Base-by-base conservation (phyloP, 768 basidiomycete genomes). In the Nevesoporus exiguus region DNA sequence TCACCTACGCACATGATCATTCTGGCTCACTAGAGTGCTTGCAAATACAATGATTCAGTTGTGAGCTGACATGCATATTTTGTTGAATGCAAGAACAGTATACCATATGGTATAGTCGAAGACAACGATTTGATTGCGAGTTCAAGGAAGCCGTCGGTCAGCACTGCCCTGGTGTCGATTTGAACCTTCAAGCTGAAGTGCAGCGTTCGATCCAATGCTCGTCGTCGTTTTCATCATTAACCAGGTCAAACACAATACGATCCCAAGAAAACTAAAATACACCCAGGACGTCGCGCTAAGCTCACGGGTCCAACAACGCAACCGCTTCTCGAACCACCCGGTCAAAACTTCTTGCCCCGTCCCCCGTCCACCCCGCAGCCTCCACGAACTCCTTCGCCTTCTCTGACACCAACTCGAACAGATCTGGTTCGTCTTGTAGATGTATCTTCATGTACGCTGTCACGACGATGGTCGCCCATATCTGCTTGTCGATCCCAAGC, bases 391-490 rank as follows among this genome's bases (percentile, higher is more conserved):
- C 76, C 45, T 57, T 54, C 7, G 75, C 70, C 62, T 83, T 82
- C 19, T 62, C 71, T 27, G 67, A 46, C 49, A 81, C 54, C 50
- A 76, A 67, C 0, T 76, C 73, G 58, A 78, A 54, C 25, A 82
- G 54, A 24, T 81, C 77, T 21, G 66, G 75, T 10, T 68, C 70
- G 7, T 50, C 49, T 29, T 61, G 56, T 21, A 81, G 56, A 33
- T 71, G 67, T 37, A 59, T 73, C 56, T 66, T 61, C 62, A 84
- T 59, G 53, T 74, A 84, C 1, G 77, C 81, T 24, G 76, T 66
- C 8, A 71, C 74, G 17, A 82, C 65, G 5, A 73, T 73, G 3
- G 81, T 83, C 29, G 77, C 72, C 82, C 82, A 84, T 9, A 77
- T 55, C 10, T 47, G 66, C 21, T 49, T 62, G 42, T 76, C 74